Evolutionary conservation across 495 filamentous ascomycete genomes (phyloP).

Genomic region (Penicillium herquei): DNA sequence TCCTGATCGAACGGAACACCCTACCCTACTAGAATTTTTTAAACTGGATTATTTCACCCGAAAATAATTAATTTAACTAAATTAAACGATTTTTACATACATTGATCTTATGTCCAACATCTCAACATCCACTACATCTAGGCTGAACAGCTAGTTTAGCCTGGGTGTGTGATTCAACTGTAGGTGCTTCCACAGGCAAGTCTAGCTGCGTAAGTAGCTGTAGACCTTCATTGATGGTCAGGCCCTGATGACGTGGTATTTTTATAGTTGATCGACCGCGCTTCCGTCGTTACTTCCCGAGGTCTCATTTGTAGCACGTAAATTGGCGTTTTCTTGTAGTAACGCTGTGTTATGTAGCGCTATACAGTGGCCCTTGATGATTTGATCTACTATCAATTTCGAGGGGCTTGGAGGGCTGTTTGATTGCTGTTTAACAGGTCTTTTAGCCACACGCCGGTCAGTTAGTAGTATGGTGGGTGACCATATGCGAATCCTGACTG

Average conservation of each 20-base stretch:
- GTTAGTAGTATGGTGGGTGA: no score
- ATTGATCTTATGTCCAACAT: no score
- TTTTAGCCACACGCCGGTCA: no score
- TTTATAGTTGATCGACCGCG: neutral
- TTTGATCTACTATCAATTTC: neutral
- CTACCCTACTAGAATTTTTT: no score
- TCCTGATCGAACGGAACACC: no score
- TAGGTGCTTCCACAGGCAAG: neutral
- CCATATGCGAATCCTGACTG: no score
- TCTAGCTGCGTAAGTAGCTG: neutral
- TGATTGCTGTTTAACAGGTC: neutral
- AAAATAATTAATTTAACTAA: no score
- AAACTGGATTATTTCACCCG: no score
- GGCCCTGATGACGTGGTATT: neutral
- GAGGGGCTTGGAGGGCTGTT: constrained; percentile 1
- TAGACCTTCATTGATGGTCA: constrained; percentile 1
- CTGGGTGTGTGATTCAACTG: neutral
- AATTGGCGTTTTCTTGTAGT: neutral
- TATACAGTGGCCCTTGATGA: neutral
- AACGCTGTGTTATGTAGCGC: neutral
- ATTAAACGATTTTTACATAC: no score
- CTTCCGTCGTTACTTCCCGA: neutral
- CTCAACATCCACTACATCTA: no score
- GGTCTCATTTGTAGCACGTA: neutral
- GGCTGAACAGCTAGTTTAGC: neutral